Conservation (phyloP, 345 rosid species). For the Hibiscus tridactylites region DNA sequence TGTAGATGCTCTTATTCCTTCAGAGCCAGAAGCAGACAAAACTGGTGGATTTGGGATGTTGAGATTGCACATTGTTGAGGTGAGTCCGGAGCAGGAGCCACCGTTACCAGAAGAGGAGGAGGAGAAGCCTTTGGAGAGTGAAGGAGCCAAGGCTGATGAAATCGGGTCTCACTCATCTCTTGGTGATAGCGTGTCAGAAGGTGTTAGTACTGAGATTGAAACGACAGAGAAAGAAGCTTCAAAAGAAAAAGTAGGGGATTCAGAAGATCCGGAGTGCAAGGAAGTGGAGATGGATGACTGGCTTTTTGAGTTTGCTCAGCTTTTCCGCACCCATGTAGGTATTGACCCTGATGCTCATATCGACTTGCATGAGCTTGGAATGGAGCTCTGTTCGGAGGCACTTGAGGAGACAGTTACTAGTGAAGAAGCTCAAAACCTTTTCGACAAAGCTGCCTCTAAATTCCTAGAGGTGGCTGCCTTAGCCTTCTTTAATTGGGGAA, state of each 20-base stretch:
- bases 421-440: slow-evolving; percentile 76
- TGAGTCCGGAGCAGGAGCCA: slow-evolving; percentile 93
- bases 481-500: slow-evolving; percentile 98
- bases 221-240: slow-evolving; percentile 43
- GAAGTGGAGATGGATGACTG: slow-evolving; percentile 97
- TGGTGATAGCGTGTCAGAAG: slow-evolving; percentile 40
- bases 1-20: slow-evolving; percentile 44
- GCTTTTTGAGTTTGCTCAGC: slow-evolving; percentile 94
- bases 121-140: slow-evolving; percentile 53
- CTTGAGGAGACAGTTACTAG: slow-evolving; percentile 91
- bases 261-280: slow-evolving; percentile 67
- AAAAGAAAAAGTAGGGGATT: slow-evolving; percentile 42
- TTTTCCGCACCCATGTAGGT: slow-evolving; percentile 82
- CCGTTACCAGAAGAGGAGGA: slow-evolving; percentile 61
- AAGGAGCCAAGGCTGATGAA: slow-evolving; percentile 53
- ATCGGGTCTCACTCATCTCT: slow-evolving; percentile 41
- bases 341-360: slow-evolving; percentile 95
- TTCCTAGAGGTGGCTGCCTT: slow-evolving; percentile 97
- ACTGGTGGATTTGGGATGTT: slow-evolving; percentile 52
- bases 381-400: slow-evolving; percentile 96
- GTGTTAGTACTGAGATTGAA: slow-evolving; percentile 35
- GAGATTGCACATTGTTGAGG: slow-evolving; percentile 89
- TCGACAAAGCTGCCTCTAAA: slow-evolving; percentile 82
- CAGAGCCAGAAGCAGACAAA: slow-evolving; percentile 56
- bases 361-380: slow-evolving; percentile 96